Percentiles rank a stretch among this genome's conserved stretches.
These are phyloP conservation scores for Hypsizygus marmoreus DNA, from an alignment of 768 basidiomycete genomes.

Conservation along the genomic window DNA sequence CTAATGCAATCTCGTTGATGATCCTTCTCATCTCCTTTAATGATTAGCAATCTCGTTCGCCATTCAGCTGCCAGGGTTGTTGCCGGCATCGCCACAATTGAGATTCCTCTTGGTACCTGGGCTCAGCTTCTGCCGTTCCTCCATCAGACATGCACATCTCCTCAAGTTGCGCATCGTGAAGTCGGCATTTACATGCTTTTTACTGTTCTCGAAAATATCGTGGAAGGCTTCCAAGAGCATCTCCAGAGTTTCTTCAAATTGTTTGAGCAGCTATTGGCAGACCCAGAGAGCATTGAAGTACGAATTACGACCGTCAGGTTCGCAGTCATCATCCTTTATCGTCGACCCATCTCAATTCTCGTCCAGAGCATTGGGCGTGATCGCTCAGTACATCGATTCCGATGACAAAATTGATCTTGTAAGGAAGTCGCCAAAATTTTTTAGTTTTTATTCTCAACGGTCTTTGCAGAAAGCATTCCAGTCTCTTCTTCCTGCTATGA, in stretches of 20 bases:
- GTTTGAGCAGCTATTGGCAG: conserved; percentile 69
- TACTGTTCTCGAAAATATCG: conserved; percentile 89
- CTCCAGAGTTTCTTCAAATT: conserved; percentile 76
- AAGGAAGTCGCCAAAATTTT: conserved; percentile 26
- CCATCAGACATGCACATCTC: conserved; percentile 71
- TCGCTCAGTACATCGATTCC: conserved; percentile 89
- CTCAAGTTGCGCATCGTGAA: conserved; percentile 79
- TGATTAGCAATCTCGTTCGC: conserved; percentile 78
- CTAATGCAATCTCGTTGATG: conserved; percentile 9
- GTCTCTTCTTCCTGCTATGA: conserved; percentile 81
- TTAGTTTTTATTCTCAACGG: background rate
- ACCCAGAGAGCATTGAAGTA: conserved; percentile 88
- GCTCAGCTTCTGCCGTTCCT: conserved; percentile 87
- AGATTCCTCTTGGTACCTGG: conserved; percentile 82
- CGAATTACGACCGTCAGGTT: conserved; percentile 87
- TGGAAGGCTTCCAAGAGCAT: conserved; percentile 84
- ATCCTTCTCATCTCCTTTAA: conserved; percentile 18
- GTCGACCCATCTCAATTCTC: conserved; percentile 7
- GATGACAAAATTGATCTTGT: conserved; percentile 90
- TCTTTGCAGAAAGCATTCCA: conserved; percentile 78
- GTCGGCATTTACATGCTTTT: conserved; percentile 87
- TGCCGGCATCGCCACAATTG: conserved; percentile 88
- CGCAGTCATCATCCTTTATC: conserved; percentile 14
- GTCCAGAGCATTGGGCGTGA: conserved; percentile 78
- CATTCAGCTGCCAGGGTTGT: conserved; percentile 92